These are phyloP conservation scores for Tolypocladium album DNA, from an alignment of 2,329 filamentous ascomycete species.

Conservation along the genomic window DNA sequence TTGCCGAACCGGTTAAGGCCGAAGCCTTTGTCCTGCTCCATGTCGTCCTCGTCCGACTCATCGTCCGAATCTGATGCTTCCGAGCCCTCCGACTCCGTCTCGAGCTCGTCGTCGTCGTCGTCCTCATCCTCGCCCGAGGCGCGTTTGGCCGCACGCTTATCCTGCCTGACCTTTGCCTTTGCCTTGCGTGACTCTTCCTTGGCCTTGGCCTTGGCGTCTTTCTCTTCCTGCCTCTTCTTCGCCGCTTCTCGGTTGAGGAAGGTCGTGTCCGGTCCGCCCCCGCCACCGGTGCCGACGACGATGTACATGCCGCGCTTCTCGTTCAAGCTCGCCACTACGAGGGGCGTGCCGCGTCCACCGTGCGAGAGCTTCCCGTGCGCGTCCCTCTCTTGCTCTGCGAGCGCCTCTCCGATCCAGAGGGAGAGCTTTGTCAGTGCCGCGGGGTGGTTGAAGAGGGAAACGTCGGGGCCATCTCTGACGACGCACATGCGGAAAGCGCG, in stretches of 20 bases:
- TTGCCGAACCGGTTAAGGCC: conserved; percentile 85
- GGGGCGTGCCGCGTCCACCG: conserved; percentile 64
- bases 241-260: conserved; percentile 57
- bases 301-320: conserved; percentile 81
- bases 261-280: conserved; percentile 62
- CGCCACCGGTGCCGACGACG: conserved; percentile 85
- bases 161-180: conserved; percentile 48
- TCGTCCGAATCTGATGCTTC: conserved; percentile 31
- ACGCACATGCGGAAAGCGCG: conserved; percentile 91
- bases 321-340: conserved; percentile 84
- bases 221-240: conserved; percentile 52
- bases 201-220: conserved; percentile 50
- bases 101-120: conserved; percentile 32
- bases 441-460: conserved; percentile 83
- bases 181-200: conserved; percentile 47
- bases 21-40: conserved; percentile 49
- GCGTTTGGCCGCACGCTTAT: conserved; percentile 49
- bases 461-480: conserved; percentile 89
- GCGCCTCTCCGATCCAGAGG: conserved; percentile 86
- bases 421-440: conserved; percentile 89
- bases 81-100: conserved; percentile 31
- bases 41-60: conserved; percentile 43
- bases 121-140: conserved; percentile 26
- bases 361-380: conserved; percentile 56
- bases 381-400: conserved; percentile 80